phyloP scores from a whole-genome alignment of 352 stramenopile species.

The Discostella stelligera region DNA sequence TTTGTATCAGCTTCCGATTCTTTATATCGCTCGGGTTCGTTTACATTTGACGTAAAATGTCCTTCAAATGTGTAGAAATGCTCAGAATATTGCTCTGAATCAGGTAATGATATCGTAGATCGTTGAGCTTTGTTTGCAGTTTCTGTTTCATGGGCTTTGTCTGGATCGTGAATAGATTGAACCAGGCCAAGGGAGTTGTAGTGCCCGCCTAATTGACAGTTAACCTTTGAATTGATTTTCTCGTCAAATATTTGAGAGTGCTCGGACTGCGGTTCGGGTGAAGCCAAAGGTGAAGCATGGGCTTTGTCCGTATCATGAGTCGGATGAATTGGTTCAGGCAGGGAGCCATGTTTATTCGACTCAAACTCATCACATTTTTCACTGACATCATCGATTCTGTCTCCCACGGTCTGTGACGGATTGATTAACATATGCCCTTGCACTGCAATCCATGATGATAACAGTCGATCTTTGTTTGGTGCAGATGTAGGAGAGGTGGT shows the following conservation, averaged over 20 bases:
- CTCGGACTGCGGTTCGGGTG: neutral
- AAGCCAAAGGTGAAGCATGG: neutral
- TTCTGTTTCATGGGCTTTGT: neutral
- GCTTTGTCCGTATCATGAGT: too few relatives aligned
- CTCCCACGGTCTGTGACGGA: neutral
- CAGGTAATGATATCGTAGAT: conserved; percentile 5
- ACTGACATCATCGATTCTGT: neutral
- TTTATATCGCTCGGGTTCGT: neutral
- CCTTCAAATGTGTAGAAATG: conserved; percentile 23
- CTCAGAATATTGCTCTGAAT: conserved; percentile 21
- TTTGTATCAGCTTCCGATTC: neutral
- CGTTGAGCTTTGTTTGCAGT: conserved; percentile 4
- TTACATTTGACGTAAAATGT: neutral
- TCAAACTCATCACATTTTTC: neutral
- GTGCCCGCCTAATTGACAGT: neutral
- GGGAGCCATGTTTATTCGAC: neutral
- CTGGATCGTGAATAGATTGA: conserved; percentile 3
- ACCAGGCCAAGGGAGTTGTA: neutral
- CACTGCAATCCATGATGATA: neutral
- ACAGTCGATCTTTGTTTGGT: neutral
- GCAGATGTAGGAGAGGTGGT: too few relatives aligned
- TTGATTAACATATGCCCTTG: neutral
- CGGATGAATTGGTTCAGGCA: neutral
- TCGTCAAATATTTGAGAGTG: neutral
- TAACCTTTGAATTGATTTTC: neutral